Evolutionary conservation across 2,329 filamentous ascomycete genomes (phyloP).

Genomic region (Pyricularia pennisetigena): DNA sequence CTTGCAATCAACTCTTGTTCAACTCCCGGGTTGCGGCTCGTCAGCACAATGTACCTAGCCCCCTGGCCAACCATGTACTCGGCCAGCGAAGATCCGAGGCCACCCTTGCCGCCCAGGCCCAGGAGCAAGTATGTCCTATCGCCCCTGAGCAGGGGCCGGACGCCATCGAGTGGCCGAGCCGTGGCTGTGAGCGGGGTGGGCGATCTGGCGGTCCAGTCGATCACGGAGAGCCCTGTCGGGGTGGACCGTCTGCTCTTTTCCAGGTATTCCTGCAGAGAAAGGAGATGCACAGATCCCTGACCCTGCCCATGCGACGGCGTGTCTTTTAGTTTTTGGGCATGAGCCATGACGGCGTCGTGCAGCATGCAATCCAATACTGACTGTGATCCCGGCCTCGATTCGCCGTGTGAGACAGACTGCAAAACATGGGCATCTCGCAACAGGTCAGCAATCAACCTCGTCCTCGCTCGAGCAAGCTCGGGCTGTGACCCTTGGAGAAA

Average conservation of each 20-base stretch:
- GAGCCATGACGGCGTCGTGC: background rate
- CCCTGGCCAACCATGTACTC: constrained; percentile 28
- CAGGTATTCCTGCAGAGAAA: background rate
- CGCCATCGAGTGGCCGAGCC: background rate
- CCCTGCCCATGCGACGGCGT: background rate
- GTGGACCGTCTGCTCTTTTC: background rate
- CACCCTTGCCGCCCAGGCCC: constrained; percentile 19
- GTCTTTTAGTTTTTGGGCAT: background rate
- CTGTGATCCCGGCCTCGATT: background rate
- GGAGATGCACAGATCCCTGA: background rate
- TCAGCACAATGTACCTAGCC: constrained; percentile 15
- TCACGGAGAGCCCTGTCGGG: background rate
- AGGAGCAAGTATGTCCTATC: constrained; percentile 23
- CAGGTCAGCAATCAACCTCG: background rate
- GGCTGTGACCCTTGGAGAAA: background rate
- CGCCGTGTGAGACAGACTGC: background rate
- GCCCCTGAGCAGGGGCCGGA: background rate
- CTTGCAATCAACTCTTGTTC: background rate
- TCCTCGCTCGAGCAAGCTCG: background rate
- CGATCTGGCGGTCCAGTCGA: background rate
- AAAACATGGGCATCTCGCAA: background rate
- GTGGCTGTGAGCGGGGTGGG: background rate
- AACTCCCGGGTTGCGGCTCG: background rate
- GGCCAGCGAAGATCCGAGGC: constrained; percentile 25
- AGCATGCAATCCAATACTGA: background rate